phyloP scores from a whole-genome alignment of 768 basidiomycete species.

The Hygrocybe punicea region DNA sequence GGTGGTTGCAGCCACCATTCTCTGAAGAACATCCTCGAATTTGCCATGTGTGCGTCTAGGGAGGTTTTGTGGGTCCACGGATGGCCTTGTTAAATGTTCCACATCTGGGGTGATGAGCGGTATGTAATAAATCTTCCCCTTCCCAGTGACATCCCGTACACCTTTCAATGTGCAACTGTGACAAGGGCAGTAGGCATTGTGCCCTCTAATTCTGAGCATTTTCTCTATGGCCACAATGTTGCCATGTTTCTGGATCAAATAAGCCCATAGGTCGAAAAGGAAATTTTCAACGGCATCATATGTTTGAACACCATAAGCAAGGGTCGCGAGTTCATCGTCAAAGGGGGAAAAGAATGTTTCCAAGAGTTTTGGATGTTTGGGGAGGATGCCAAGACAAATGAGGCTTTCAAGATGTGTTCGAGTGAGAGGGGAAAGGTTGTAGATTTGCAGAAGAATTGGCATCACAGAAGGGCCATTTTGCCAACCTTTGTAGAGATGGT shows the following conservation, averaged over 20 bases:
- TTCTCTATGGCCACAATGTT: slow-evolving; percentile 35
- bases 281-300: slow-evolving; percentile 26
- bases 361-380: slow-evolving; percentile 42
- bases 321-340: slow-evolving; percentile 33
- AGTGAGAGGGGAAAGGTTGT: slow-evolving; percentile 30
- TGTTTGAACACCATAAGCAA: slow-evolving; percentile 36
- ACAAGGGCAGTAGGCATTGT: slow-evolving; percentile 34
- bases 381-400: slow-evolving; percentile 42
- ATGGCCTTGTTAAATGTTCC: neutral
- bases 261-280: slow-evolving; percentile 25
- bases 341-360: slow-evolving; percentile 44
- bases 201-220: slow-evolving; percentile 34
- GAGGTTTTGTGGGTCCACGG: slow-evolving; percentile 14
- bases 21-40: neutral
- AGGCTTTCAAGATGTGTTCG: slow-evolving; percentile 35
- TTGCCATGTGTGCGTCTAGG: slow-evolving; percentile 19
- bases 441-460: slow-evolving; percentile 43
- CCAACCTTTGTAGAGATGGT: slow-evolving; percentile 34
- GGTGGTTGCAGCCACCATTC: slow-evolving; percentile 5
- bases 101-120: slow-evolving; percentile 14
- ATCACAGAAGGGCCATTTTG: slow-evolving; percentile 32
- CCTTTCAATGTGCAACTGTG: slow-evolving; percentile 32
- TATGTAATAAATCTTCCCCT: slow-evolving; percentile 21
- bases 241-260: slow-evolving; percentile 26
- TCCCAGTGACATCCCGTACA: slow-evolving; percentile 1